Evolutionary conservation across 139 green algal species (phyloP), one percentile per base, ranked within the genome.

Genomic region (Chlamydomonas asymmetrica): DNA sequence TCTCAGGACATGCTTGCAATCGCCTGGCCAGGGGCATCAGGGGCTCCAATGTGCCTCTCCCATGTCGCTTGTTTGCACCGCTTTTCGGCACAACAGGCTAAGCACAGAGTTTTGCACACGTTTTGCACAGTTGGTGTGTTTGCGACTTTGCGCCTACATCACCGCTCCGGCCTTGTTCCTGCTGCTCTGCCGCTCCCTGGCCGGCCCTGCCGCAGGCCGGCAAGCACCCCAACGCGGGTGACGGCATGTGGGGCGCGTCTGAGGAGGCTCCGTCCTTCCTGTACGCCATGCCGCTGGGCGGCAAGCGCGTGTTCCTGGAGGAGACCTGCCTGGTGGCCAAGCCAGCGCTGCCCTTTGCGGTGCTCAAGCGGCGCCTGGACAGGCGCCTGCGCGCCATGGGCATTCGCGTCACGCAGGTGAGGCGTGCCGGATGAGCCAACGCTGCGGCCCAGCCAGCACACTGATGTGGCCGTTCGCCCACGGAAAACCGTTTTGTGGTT

Each of bases 321-420:
- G 92, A 95, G 87, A 96, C 92, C 5, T 94, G 89, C 76, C 85
- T 96, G 67, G 90, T 95, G 38, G 87, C 90, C 60, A 92, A 92
- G 71, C 90, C 90, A 16, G 85, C 88, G 34, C 80, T 96, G 80
- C 88, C 90, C n/a, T 95, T 95, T 81, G 72, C 75, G 22, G 82
- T 89, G n/a, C 82, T 96, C 29, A 93, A 95, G 79, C 79, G 87
- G 5, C 81, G 92, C 27, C 81, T 94, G 37, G 78, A 93, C 69
- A 78, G 89, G 6, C 80, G 92, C 4, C 71, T 94, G 9, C 72
- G 63, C 22, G 88, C 89, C 8, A 89, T 94, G 81, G 88, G 88
- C 63, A 83, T 96, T 56, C 86, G 80, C 49, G 84, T 93, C 2
- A 85, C 65, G 0, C 48, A 87, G 73, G 85, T 91, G 54, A 34